Percentiles rank a stretch among this genome's conserved stretches.
phyloP scores from a whole-genome alignment of 106 monocot genomes.

The Gastrodia elata region DNA sequence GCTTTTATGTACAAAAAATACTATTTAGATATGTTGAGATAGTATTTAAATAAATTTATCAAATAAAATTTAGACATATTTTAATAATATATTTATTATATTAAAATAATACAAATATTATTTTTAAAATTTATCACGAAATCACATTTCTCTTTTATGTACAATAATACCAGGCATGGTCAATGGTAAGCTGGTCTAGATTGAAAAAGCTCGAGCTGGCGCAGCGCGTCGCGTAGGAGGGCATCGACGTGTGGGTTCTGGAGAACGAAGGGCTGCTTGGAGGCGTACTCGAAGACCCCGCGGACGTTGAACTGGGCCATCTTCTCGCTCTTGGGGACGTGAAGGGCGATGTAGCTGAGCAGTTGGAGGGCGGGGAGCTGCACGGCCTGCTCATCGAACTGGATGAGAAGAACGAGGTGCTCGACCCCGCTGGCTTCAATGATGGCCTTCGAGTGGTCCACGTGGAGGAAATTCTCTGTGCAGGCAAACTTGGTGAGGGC shows the following conservation, averaged over 20 bases:
- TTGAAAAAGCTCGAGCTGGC: conserved; percentile 79
- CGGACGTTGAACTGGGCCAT: conserved; percentile 65
- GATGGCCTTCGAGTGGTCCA: conserved; percentile 76
- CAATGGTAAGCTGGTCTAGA: conserved; percentile 69
- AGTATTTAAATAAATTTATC: too few relatives aligned
- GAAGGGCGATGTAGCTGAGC: conserved; percentile 58
- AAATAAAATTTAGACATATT: too few relatives aligned
- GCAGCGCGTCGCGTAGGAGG: conserved; percentile 62
- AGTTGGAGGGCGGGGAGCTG: conserved; percentile 51
- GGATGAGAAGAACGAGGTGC: conserved; percentile 74
- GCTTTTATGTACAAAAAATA: too few relatives aligned
- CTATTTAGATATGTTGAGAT: too few relatives aligned
- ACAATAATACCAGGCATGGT: too few relatives aligned
- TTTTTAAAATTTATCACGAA: too few relatives aligned
- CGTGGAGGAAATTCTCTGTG: conserved; percentile 69
- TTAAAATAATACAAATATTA: too few relatives aligned
- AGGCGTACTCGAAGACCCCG: conserved; percentile 59
- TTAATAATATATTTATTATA: too few relatives aligned
- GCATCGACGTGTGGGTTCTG: conserved; percentile 36
- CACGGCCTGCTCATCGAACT: conserved; percentile 61
- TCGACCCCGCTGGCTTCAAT: conserved; percentile 62
- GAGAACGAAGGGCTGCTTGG: conserved; percentile 50
- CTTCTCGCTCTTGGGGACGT: conserved; percentile 75
- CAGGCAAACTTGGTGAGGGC: conserved; percentile 81
- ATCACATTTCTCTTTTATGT: too few relatives aligned